Evolutionary conservation across 2,329 filamentous ascomycete species (phyloP).

Genomic region (Ophiostoma triangulosporum): DNA sequence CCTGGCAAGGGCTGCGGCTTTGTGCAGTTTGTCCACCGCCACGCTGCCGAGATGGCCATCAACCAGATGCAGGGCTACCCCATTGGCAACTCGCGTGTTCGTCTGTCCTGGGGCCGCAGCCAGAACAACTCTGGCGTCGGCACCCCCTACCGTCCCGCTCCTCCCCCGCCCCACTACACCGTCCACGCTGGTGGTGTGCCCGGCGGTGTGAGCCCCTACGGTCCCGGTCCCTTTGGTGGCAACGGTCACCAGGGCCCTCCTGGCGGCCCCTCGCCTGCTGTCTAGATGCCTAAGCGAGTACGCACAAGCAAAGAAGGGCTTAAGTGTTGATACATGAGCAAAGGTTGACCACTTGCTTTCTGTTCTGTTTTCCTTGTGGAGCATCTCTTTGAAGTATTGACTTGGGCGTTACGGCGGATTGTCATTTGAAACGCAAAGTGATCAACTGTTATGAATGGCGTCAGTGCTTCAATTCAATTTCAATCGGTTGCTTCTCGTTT

Average conservation of each 20-base stretch:
- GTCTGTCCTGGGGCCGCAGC: conserved; percentile 91
- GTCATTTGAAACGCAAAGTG: conserved; percentile 1
- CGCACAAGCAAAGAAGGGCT: background rate
- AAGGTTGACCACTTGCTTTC: background rate
- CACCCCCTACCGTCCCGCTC: conserved; percentile 91
- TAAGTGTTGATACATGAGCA: background rate
- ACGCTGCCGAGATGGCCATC: conserved; percentile 99
- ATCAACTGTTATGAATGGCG: conserved; percentile 2
- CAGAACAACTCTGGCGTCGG: conserved; percentile 99
- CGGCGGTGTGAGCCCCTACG: conserved; percentile 30
- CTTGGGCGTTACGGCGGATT: conserved; percentile 1
- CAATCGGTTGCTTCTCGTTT: background rate
- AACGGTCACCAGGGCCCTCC: conserved; percentile 29
- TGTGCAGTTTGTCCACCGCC: conserved; percentile 96
- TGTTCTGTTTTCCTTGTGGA: background rate
- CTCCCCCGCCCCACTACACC: conserved; percentile 45
- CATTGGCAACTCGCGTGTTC: conserved; percentile 95
- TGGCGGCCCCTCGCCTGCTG: conserved; percentile 15
- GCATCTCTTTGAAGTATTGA: background rate
- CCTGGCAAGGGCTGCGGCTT: conserved; percentile 98
- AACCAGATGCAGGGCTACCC: conserved; percentile 99
- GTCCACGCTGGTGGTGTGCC: conserved; percentile 15
- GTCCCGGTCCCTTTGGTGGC: conserved; percentile 33
- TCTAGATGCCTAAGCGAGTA: conserved; percentile 7
- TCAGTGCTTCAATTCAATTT: background rate